Evolutionary conservation across 1,284 basidiomycete species (phyloP).

Genomic region (Rhodotorula sp.): DNA sequence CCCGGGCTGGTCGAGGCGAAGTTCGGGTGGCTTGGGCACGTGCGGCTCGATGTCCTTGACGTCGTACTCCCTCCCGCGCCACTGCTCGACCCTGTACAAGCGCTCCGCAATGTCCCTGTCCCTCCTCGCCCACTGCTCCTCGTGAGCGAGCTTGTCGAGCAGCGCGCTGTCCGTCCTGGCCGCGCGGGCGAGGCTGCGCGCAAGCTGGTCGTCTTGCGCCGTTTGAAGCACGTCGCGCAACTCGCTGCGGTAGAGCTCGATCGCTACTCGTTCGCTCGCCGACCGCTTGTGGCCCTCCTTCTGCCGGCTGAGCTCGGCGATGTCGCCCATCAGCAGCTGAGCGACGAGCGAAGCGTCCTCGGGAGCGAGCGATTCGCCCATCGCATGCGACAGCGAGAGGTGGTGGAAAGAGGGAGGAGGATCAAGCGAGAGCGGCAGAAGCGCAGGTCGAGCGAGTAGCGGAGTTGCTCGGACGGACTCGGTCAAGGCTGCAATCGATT

Average conservation of each 20-base stretch:
- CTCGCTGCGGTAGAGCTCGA: conserved; percentile 4
- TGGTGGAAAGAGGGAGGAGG: neutral
- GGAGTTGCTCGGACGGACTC: neutral
- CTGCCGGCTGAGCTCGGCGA: conserved; percentile 5
- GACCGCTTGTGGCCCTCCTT: neutral
- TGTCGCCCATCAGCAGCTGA: conserved; percentile 1
- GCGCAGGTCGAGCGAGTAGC: too few species aligned
- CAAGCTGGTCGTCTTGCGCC: neutral
- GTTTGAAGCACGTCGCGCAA: neutral
- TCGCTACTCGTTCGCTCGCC: neutral
- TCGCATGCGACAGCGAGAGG: neutral
- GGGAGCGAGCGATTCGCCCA: neutral
- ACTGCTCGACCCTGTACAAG: neutral
- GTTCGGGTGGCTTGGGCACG: neutral
- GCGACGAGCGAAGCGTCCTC: neutral
- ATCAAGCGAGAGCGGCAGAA: neutral
- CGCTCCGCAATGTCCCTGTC: conserved; percentile 3
- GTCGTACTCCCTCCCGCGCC: neutral
- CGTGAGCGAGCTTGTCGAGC: neutral
- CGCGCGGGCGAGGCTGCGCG: conserved; percentile 6
- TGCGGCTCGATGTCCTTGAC: too few species aligned
- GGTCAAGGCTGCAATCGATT: neutral
- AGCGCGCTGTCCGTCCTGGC: neutral
- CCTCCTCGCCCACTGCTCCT: neutral
- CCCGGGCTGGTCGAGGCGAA: neutral